Evolutionary conservation across 106 monocot species (phyloP).

Genomic region (Vanilla planifolia): DNA sequence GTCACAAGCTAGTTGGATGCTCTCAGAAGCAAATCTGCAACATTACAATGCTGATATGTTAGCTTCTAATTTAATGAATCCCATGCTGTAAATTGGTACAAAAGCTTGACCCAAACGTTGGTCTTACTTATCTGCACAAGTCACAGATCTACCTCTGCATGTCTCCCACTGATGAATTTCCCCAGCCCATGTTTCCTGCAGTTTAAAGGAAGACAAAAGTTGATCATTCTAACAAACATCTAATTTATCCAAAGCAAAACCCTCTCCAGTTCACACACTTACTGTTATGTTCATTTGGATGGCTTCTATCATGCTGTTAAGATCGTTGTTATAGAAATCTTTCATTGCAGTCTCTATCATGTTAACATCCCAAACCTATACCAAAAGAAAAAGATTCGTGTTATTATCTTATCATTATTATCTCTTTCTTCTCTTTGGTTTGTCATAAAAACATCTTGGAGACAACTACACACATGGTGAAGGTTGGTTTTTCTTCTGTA

Average conservation of each 20-base stretch:
- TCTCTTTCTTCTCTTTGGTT: too few relatives aligned
- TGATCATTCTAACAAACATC: neutral
- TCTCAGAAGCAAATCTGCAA: constrained; percentile 18
- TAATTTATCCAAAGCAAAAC: neutral
- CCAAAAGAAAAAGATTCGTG: too few relatives aligned
- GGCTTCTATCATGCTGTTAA: constrained; percentile 38
- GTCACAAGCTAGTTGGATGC: constrained; percentile 5
- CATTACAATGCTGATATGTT: neutral
- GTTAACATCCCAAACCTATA: constrained; percentile 58
- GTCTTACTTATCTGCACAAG: constrained; percentile 47
- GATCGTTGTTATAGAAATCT: constrained; percentile 40
- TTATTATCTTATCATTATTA: too few relatives aligned
- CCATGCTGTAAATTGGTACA: neutral
- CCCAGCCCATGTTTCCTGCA: constrained; percentile 36
- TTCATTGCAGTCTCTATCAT: constrained; percentile 62
- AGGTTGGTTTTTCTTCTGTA: constrained; percentile 79
- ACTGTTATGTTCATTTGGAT: constrained; percentile 52
- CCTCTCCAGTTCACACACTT: neutral
- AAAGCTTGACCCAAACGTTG: neutral
- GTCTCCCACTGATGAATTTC: constrained; percentile 42
- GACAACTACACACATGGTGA: constrained; percentile 52
- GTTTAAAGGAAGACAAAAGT: neutral
- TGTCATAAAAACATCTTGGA: neutral
- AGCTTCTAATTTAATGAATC: too few relatives aligned
- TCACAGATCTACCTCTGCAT: constrained; percentile 21